Evolutionary conservation across 768 basidiomycete genomes (phyloP).

Genomic region (Tubosaeta brunneosetosa): DNA sequence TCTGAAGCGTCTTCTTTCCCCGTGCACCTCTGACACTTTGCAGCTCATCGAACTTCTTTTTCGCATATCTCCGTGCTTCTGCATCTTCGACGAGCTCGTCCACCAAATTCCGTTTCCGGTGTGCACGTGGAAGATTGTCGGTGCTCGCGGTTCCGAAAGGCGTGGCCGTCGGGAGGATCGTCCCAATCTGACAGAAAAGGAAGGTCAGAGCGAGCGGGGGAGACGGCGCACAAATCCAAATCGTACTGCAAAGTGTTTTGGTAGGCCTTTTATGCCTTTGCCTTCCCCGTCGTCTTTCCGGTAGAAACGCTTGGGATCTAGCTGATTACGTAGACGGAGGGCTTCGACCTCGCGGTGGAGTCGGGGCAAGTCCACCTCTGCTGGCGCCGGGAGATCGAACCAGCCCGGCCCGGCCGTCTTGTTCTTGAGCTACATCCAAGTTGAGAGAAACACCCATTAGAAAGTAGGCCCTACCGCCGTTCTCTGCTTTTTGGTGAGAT

Average conservation of each 20-base stretch:
- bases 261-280: slow-evolving; percentile 77
- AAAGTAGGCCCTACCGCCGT: slow-evolving; percentile 51
- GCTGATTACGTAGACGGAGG: slow-evolving; percentile 76
- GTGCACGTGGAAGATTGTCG: slow-evolving; percentile 66
- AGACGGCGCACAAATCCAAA: background rate
- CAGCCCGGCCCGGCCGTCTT: slow-evolving; percentile 76
- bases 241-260: slow-evolving; percentile 87
- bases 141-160: slow-evolving; percentile 67
- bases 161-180: slow-evolving; percentile 61
- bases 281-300: slow-evolving; percentile 82
- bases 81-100: slow-evolving; percentile 89
- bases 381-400: slow-evolving; percentile 85
- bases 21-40: slow-evolving; percentile 62
- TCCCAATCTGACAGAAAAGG: slow-evolving; percentile 59
- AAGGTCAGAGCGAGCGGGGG: slow-evolving; percentile 5
- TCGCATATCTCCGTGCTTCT: slow-evolving; percentile 82
- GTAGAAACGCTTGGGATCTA: slow-evolving; percentile 92
- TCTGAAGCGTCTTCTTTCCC: slow-evolving; percentile 65
- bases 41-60: slow-evolving; percentile 82
- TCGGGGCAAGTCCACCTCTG: slow-evolving; percentile 72
- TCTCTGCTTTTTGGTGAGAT: slow-evolving; percentile 65
- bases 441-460: background rate
- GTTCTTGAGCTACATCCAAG: slow-evolving; percentile 48
- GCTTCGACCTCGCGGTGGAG: slow-evolving; percentile 85
- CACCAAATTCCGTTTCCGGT: slow-evolving; percentile 77